Evolutionary conservation across 306 rosid genomes (phyloP).

Genomic region (Begonia masoniana): DNA sequence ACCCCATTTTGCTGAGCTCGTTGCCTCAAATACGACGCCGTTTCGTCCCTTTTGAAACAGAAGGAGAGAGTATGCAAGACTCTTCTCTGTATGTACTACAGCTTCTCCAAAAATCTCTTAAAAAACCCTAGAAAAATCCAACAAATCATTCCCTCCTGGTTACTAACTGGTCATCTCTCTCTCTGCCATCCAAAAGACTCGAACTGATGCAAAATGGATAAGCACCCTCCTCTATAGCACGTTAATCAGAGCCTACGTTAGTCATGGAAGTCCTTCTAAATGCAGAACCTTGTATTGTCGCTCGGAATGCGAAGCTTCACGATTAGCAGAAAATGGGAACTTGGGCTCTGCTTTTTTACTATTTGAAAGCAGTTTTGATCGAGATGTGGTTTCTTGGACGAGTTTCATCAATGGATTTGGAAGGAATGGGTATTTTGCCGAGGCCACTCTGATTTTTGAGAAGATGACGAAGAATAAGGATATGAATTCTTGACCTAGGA

Average conservation of each 20-base stretch:
- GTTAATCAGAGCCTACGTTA: slow-evolving; percentile 23
- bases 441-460: slow-evolving; percentile 35
- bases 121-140: slow-evolving; percentile 24
- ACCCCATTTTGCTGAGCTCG: no score
- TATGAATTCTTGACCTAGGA: slow-evolving; percentile 20
- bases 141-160: slow-evolving; percentile 52
- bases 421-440: slow-evolving; percentile 25
- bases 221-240: slow-evolving; percentile 50
- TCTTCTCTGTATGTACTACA: slow-evolving; percentile 25
- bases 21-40: no score
- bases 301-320: no score
- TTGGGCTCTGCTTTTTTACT: slow-evolving; percentile 43
- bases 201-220: slow-evolving; percentile 33
- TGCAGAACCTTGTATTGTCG: slow-evolving; percentile 27
- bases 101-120: slow-evolving; percentile 46
- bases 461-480: slow-evolving; percentile 36
- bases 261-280: slow-evolving; percentile 18
- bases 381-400: slow-evolving; percentile 73
- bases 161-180: slow-evolving; percentile 29
- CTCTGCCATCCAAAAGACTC: neutral
- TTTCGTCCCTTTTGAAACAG: no score
- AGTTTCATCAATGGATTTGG: slow-evolving; percentile 49
- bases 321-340: no score
- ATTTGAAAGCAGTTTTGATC: slow-evolving; percentile 26
- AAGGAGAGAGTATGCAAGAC: slow-evolving; percentile 12